Evolutionary conservation across 2,329 filamentous ascomycete species (phyloP).

Genomic region (Arthrinium puccinioides): DNA sequence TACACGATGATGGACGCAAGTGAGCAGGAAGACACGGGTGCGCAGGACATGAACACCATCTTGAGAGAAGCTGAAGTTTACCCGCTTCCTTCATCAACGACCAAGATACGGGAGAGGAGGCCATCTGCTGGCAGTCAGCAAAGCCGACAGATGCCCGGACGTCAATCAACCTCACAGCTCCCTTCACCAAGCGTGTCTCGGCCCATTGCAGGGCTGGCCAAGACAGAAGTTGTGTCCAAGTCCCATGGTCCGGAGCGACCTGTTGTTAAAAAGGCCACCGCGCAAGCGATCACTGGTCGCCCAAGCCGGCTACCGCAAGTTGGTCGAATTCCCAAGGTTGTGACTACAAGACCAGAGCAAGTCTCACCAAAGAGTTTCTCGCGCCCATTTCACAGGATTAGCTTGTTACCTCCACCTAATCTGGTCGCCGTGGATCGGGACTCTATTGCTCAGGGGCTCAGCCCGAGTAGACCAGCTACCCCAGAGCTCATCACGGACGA

Average conservation of each 20-base stretch:
- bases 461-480: slow-evolving; percentile 31
- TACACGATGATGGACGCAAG: slow-evolving; percentile 56
- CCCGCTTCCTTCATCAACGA: background rate
- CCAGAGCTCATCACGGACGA: slow-evolving; percentile 30
- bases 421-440: slow-evolving; percentile 24
- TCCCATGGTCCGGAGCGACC: too few relatives aligned
- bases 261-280: too few relatives aligned
- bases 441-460: slow-evolving; percentile 42
- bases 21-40: slow-evolving; percentile 38
- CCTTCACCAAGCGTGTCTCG: background rate
- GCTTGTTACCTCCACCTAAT: slow-evolving; percentile 28
- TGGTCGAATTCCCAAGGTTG: slow-evolving; percentile 77
- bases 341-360: slow-evolving; percentile 60
- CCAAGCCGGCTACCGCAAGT: slow-evolving; percentile 70
- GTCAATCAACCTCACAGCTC: background rate
- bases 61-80: slow-evolving; percentile 41
- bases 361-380: slow-evolving; percentile 78
- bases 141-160: background rate
- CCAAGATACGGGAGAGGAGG: slow-evolving; percentile 6
- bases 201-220: slow-evolving; percentile 6
- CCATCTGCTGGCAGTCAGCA: slow-evolving; percentile 9
- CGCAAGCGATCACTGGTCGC: slow-evolving; percentile 15
- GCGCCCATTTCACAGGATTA: slow-evolving; percentile 62
- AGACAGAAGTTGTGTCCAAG: too few relatives aligned
- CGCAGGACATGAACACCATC: slow-evolving; percentile 36